These are phyloP conservation scores for Pseudoperonospora humuli DNA, from an alignment of 352 stramenopile species.

Conservation along the genomic window DNA sequence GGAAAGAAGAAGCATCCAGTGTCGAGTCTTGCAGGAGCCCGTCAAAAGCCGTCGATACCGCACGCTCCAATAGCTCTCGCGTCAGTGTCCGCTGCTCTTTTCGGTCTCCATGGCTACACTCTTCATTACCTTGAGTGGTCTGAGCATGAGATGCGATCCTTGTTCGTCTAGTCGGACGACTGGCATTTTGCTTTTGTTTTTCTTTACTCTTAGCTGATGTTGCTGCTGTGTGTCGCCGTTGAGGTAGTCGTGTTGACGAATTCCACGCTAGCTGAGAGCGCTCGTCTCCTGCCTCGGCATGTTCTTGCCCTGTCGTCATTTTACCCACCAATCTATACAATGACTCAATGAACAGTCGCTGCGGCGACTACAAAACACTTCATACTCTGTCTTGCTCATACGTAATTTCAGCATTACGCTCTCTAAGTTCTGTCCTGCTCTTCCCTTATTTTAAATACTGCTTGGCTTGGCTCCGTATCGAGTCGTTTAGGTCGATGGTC, in stretches of 20 bases:
- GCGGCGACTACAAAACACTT: not conserved
- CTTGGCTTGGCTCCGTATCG: not conserved
- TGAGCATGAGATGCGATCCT: no score
- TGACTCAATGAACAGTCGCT: conserved; percentile 10
- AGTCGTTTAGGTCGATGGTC: conserved; percentile 16
- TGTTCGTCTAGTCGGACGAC: no score
- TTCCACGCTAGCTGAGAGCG: conserved; percentile 34
- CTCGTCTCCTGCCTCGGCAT: conserved; percentile 1
- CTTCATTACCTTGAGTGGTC: no score
- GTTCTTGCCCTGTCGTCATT: conserved; percentile 9
- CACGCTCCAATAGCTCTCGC: no score
- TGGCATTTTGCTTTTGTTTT: no score
- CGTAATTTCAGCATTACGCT: no score
- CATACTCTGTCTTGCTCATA: no score
- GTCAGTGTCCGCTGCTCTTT: no score
- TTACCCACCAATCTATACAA: not conserved
- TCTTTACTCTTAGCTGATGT: not conserved
- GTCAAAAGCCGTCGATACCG: no score
- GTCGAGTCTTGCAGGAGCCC: not conserved
- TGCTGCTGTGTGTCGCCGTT: not conserved
- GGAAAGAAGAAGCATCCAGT: conserved; percentile 14
- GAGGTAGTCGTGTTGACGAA: conserved; percentile 32
- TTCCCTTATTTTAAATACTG: conserved; percentile 21
- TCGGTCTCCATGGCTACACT: no score
- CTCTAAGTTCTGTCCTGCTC: not conserved